phyloP scores from a whole-genome alignment of 805 yeast genomes.

The Candida easanensis region DNA sequence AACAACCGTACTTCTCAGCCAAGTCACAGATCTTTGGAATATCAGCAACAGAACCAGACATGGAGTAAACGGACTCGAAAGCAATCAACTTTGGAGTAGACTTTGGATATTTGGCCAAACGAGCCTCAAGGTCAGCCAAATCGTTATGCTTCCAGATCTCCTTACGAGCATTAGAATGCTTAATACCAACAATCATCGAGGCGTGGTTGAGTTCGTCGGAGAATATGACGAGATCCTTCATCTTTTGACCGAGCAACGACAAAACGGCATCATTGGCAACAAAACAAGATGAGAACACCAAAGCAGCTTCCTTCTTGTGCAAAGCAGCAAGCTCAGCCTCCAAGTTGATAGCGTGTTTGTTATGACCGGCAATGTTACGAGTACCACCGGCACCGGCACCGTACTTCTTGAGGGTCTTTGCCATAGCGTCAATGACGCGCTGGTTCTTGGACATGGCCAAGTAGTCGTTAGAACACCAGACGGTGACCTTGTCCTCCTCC shows the following conservation, averaged over 20 bases:
- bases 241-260: slow-evolving; percentile 84
- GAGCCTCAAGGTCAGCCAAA: slow-evolving; percentile 74
- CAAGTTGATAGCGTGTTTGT: slow-evolving; percentile 79
- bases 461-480: slow-evolving; percentile 99
- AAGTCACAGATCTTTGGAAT: slow-evolving; percentile 89
- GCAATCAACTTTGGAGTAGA: slow-evolving; percentile 94
- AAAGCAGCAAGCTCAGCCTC: slow-evolving; percentile 86
- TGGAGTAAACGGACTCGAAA: slow-evolving; percentile 94
- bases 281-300: slow-evolving; percentile 92
- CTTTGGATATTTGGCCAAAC: slow-evolving; percentile 76
- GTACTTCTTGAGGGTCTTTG: slow-evolving; percentile 74
- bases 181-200: slow-evolving; percentile 94
- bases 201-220: slow-evolving; percentile 95
- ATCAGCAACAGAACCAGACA: slow-evolving; percentile 98
- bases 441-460: slow-evolving; percentile 89
- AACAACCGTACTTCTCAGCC: slow-evolving; percentile 96
- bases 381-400: slow-evolving; percentile 99
- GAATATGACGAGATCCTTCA: slow-evolving; percentile 86
- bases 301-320: slow-evolving; percentile 92
- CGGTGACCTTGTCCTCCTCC: slow-evolving; percentile 85
- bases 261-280: slow-evolving; percentile 97
- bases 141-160: slow-evolving; percentile 92
- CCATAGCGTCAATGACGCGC: slow-evolving; percentile 73
- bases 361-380: slow-evolving; percentile 97
- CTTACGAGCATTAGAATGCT: slow-evolving; percentile 83